phyloP scores from a whole-genome alignment of 2,329 filamentous ascomycete genomes.

The Cladosporium halotolerans region DNA sequence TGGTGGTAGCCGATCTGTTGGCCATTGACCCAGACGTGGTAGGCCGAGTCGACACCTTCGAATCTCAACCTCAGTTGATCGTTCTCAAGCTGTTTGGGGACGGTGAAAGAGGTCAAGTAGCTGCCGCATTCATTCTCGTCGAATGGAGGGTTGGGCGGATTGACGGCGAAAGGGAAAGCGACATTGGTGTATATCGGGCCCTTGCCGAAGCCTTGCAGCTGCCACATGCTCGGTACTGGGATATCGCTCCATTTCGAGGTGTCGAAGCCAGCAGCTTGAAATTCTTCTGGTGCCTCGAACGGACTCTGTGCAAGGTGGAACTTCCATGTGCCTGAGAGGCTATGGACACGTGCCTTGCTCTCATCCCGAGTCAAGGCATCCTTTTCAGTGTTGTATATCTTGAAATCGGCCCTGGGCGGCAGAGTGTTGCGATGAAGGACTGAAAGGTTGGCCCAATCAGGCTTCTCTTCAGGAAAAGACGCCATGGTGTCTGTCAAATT shows the following conservation, averaged over 20 bases:
- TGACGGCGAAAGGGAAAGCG: conserved; percentile 44
- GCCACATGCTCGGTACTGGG: conserved; percentile 59
- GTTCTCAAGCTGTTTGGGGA: conserved; percentile 43
- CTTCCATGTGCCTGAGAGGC: conserved; percentile 34
- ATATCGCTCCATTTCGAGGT: conserved; percentile 46
- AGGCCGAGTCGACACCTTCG: conserved; percentile 66
- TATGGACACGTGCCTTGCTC: conserved; percentile 26
- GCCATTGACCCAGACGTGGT: conserved; percentile 64
- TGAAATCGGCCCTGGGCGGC: conserved; percentile 52
- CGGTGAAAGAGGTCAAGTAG: conserved; percentile 51
- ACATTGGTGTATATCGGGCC: conserved; percentile 61
- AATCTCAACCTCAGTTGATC: conserved; percentile 59
- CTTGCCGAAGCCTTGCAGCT: conserved; percentile 60
- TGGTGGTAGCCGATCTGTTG: conserved; percentile 60
- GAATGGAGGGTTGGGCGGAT: conserved; percentile 54
- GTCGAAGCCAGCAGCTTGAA: conserved; percentile 30
- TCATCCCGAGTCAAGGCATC: conserved; percentile 43
- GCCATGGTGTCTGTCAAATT: not conserved
- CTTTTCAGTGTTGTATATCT: conserved; percentile 44
- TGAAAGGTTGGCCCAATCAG: conserved; percentile 57
- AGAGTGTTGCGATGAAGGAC: conserved; percentile 57
- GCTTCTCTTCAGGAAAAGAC: conserved; percentile 20
- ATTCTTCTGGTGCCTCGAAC: conserved; percentile 32
- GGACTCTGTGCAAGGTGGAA: conserved; percentile 34
- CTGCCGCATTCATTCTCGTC: conserved; percentile 60